A percentile compares a stretch with the other conserved stretches of the same genome.
Conservation (phyloP, 2,329 filamentous ascomycete genomes). For the Monosporascus sp. region DNA sequence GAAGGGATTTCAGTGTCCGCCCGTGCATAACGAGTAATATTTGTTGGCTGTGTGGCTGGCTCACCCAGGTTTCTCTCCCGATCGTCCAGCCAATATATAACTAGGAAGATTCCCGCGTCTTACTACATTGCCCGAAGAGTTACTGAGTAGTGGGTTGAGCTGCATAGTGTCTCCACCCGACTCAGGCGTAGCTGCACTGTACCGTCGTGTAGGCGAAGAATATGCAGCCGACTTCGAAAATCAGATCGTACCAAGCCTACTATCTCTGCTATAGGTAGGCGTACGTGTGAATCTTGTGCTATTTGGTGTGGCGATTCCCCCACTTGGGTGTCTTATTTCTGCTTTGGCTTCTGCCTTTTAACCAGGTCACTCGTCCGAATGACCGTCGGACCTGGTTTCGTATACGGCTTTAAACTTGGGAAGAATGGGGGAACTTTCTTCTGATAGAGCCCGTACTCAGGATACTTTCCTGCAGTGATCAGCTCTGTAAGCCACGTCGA, state of each 20-base stretch:
- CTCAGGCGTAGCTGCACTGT: constrained; percentile 3
- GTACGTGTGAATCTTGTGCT: neutral
- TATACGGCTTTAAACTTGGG: constrained; percentile 50
- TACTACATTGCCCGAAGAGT: neutral
- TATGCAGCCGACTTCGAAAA: neutral
- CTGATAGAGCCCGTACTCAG: constrained; percentile 83
- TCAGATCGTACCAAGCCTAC: neutral
- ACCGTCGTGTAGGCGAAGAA: constrained; percentile 12
- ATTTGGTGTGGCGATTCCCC: neutral
- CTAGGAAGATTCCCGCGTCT: neutral
- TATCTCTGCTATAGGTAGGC: neutral
- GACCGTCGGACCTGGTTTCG: constrained; percentile 30
- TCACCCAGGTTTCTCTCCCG: neutral
- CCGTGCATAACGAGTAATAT: too few species aligned
- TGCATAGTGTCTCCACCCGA: neutral
- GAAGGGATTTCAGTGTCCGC: neutral
- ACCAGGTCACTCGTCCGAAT: constrained; percentile 46
- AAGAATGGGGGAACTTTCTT: constrained; percentile 77
- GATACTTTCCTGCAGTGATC: constrained; percentile 77
- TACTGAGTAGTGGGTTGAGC: too few species aligned
- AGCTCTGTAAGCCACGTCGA: constrained; percentile 84
- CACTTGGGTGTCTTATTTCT: constrained; percentile 23
- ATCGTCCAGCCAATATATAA: neutral
- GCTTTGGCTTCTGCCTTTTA: constrained; percentile 38
- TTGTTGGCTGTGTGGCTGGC: neutral